Evolutionary conservation across 495 filamentous ascomycete genomes (phyloP), one percentile per base, ranked within the genome.

Genomic region (Rhizodiscina lignyota): DNA sequence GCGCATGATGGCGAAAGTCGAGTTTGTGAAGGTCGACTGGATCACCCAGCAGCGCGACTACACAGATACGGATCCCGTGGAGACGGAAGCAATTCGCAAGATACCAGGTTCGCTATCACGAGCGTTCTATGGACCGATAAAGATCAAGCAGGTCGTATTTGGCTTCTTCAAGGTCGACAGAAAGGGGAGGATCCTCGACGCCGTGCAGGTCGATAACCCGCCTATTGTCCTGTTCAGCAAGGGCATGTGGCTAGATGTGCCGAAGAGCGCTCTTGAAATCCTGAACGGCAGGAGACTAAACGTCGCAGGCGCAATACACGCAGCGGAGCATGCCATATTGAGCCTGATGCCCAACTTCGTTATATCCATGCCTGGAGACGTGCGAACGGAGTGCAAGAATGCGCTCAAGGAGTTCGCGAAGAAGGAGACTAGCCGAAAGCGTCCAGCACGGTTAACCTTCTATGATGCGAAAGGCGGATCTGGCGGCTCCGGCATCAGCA

Each of bases 191-290:
- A 76, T 97, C 32, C 77, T 97, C 30, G 89, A 97, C 50, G 87
- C 89, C 20, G 78, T 94, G 2, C 70, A 82, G 27, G 84, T 97
- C 13, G 80, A 92, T 44, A 93, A 94, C 49, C 89, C 89, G 5
- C 86, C 89, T 11, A 81, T 94, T 35, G 64, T 87, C 21, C 68
- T 83, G 29, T 62, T 74, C 44, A 77, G 70, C 35, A 93, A 92
- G 51, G 89, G 86, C 32, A 85, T 93, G 79, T 97, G 89, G 89
- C 72, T 97, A 17, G 87, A 96, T 48, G 74, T 97, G 4, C 87
- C 89, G 2, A 69, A 71, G 32, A 50, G 41, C 4, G 85, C 84
- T 0, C 72, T 97, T 11, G 70, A 82, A 5, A 83, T 94, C 20
- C 68, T 97, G 3, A 61, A 72, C 21, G 65, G 66, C 1, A 66